A percentile compares a stretch with the other conserved stretches of the same genome.
phyloP scores from a whole-genome alignment of 2,329 filamentous ascomycete species.

The Aspergillus brasiliensis region DNA sequence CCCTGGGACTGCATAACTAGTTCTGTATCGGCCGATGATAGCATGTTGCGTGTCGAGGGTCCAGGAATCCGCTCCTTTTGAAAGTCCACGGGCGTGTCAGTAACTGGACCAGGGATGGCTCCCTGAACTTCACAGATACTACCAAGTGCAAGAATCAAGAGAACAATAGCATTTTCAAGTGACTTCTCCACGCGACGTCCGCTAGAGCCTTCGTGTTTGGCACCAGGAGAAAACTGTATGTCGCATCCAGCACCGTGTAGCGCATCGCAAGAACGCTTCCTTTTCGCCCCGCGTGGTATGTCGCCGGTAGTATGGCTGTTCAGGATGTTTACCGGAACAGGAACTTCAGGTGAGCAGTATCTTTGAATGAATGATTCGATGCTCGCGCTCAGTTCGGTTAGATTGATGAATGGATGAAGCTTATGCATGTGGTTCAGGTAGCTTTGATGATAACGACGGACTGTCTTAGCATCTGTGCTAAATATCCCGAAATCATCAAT shows the following conservation, averaged over 20 bases:
- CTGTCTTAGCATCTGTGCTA: constrained; percentile 54
- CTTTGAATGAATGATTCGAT: constrained; percentile 53
- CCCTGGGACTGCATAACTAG: constrained; percentile 24
- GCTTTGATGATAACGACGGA: constrained; percentile 55
- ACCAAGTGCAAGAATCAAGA: constrained; percentile 82
- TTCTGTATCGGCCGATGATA: constrained; percentile 32
- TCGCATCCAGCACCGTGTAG: constrained; percentile 29
- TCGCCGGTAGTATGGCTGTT: constrained; percentile 25
- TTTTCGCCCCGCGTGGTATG: constrained; percentile 35
- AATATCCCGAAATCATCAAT: constrained; percentile 54
- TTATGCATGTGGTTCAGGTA: constrained; percentile 64
- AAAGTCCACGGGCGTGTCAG: constrained; percentile 32
- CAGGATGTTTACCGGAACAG: constrained; percentile 7
- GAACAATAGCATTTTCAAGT: constrained; percentile 76
- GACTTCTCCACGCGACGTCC: constrained; percentile 54
- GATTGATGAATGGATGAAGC: constrained; percentile 66
- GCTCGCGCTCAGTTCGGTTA: constrained; percentile 54
- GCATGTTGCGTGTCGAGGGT: constrained; percentile 25
- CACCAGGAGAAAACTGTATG: constrained; percentile 22
- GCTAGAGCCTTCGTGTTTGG: constrained; percentile 13
- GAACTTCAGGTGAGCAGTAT: constrained; percentile 43
- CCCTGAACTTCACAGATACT: constrained; percentile 68
- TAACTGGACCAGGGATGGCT: constrained; percentile 59
- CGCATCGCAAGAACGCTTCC: constrained; percentile 42
- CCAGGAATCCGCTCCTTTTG: constrained; percentile 32